Evolutionary conservation across 176 grass and related monocot genomes (phyloP).

Genomic region (Leersia perrieri): DNA sequence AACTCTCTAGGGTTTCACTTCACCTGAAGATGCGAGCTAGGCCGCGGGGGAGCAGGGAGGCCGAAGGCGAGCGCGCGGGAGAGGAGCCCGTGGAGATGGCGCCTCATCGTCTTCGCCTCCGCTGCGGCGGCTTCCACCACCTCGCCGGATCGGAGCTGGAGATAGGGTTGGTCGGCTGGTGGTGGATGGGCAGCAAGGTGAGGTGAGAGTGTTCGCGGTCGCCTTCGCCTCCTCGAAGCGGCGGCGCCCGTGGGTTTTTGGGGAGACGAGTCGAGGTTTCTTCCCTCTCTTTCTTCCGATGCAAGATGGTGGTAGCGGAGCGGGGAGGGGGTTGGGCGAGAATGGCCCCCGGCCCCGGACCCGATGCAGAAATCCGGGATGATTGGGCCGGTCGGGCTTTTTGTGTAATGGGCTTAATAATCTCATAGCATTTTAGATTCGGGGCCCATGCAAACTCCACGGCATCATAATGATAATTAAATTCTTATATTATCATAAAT

Average conservation of each 20-base stretch:
- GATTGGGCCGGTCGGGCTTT: too few relatives aligned
- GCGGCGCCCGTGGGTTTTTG: constrained; percentile 31
- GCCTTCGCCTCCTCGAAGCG: not conserved
- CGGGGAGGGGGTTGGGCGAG: too few relatives aligned
- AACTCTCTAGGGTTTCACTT: not conserved
- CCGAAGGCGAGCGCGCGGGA: not conserved
- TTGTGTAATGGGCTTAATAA: too few relatives aligned
- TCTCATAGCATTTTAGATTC: too few relatives aligned
- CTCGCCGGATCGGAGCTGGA: not conserved
- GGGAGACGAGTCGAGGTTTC: not conserved
- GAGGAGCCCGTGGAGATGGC: constrained; percentile 26
- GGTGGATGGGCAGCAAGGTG: not conserved
- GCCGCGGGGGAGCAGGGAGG: not conserved
- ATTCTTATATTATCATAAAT: too few relatives aligned
- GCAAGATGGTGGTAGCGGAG: constrained; percentile 15
- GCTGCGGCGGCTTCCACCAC: not conserved
- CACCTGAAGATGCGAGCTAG: constrained; percentile 17
- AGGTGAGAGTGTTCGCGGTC: too few relatives aligned
- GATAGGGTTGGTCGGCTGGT: not conserved
- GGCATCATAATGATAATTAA: too few relatives aligned
- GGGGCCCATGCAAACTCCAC: too few relatives aligned
- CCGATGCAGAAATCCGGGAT: too few relatives aligned
- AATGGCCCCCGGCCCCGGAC: too few relatives aligned
- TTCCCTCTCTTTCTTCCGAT: not conserved
- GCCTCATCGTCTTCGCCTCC: constrained; percentile 1